Evolutionary conservation across 768 basidiomycete genomes (phyloP).

Genomic region (Mycena polygramma): DNA sequence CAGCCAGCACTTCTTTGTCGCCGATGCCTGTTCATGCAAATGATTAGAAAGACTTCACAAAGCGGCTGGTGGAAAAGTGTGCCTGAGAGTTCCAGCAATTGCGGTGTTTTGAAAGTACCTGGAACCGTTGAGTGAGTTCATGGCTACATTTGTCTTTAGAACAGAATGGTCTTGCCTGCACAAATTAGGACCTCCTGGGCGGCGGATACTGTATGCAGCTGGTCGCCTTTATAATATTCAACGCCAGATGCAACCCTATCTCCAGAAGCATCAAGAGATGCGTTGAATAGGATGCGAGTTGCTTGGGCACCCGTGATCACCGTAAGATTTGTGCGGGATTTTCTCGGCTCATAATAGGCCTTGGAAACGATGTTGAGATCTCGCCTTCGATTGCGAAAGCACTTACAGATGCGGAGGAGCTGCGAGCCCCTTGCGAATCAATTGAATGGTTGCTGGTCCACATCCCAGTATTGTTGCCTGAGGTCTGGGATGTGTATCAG

Average conservation of each 20-base stretch:
- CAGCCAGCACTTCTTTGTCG: constrained; percentile 7
- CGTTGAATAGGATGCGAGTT: constrained; percentile 39
- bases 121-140: background rate
- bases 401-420: constrained; percentile 23
- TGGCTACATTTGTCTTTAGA: too few relatives aligned
- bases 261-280: constrained; percentile 6
- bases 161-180: constrained; percentile 43
- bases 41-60: too few relatives aligned
- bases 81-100: constrained; percentile 48
- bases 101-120: constrained; percentile 48
- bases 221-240: constrained; percentile 38
- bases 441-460: constrained; percentile 29
- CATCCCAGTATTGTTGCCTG: constrained; percentile 37
- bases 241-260: constrained; percentile 38
- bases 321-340: constrained; percentile 50
- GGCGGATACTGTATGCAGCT: constrained; percentile 35
- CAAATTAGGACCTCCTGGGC: constrained; percentile 62
- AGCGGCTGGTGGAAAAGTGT: background rate
- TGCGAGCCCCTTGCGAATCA: constrained; percentile 1
- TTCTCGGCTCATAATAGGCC: constrained; percentile 67
- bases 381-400: background rate
- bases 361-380: constrained; percentile 28
- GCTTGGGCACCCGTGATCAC: constrained; percentile 43
- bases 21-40: constrained; percentile 15
- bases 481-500: constrained; percentile 12